Base-by-base conservation (phyloP, 345 rosid genomes). In the Melaleuca quinquenervia region DNA sequence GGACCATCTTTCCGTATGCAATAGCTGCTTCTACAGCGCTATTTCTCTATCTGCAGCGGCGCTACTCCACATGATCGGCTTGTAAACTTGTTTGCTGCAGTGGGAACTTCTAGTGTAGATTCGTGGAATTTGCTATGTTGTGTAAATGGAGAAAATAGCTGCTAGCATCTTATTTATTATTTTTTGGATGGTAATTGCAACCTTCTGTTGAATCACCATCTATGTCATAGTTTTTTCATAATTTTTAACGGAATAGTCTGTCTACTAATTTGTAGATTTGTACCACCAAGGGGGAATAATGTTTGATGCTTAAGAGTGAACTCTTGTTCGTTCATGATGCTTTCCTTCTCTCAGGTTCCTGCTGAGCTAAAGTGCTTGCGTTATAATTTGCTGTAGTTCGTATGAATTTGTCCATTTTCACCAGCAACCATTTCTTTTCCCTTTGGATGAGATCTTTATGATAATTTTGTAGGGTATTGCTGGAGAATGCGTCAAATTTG, bases 1-100 rank as follows among this genome's bases (percentile, higher is more conserved):
- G 99, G 99, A 96, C 95, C 36, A 84, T 92, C 83, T 93, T 96
- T 82, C 99, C 96, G 1, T 94, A 95, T 85, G 88, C 88, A n/a
- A 84, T 85, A 86, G 99, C 99, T 87, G 95, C 95, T 88, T 87
- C 90, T 60, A 94, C 96, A 6, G 98, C 96, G 82, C 86, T 94
- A 51, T 93, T 92, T 86, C 87, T 96, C 70, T 94, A 88, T 87
- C 64, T 93, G 78, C 84, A 87, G 49, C 85, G 83, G 20, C 50
- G 49, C 62, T 82, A 82, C 82, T 82, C 87, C 44, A 82, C 84
- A 5, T 86, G 82, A 62, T 58, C 16, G 2, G 75, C 84, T 54
- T 36, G 54, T 54, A 16, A 64, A 16, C 45, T 64, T 29, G 76
- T 64, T 64, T 64, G 32, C 76, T 64, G 45, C 12, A 0, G 74